A percentile compares a stretch with the other conserved stretches of the same genome.
phyloP scores from a whole-genome alignment of 768 basidiomycete genomes.

The Calvatia gigantea region DNA sequence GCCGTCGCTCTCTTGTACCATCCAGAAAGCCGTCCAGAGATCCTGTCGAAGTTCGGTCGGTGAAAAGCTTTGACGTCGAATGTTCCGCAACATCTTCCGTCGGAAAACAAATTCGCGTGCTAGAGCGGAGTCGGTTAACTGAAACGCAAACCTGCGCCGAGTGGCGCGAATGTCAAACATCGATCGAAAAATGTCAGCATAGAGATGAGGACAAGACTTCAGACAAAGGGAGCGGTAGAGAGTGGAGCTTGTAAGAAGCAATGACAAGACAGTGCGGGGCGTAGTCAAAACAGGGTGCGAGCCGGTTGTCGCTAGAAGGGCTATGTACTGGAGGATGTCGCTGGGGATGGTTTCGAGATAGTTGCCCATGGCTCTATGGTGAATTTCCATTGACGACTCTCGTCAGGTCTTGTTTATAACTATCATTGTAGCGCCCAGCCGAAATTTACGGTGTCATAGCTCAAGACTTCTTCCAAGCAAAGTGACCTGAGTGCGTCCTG shows the following conservation, averaged over 20 bases:
- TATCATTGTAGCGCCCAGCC: conserved; percentile 1
- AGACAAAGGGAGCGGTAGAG: conserved; percentile 42
- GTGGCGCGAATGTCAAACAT: conserved; percentile 42
- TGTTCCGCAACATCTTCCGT: conserved; percentile 44
- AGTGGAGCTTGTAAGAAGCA: conserved; percentile 43
- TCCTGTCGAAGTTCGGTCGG: conserved; percentile 33
- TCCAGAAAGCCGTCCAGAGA: conserved; percentile 55
- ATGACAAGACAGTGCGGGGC: conserved; percentile 36
- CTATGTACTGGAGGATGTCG: conserved; percentile 57
- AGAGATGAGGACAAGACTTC: conserved; percentile 46
- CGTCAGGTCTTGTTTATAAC: conserved; percentile 1
- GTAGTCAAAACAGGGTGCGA: conserved; percentile 28
- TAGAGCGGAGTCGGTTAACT: conserved; percentile 36
- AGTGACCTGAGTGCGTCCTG: background rate
- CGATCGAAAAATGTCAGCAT: conserved; percentile 48
- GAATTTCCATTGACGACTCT: background rate
- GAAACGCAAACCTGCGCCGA: conserved; percentile 19
- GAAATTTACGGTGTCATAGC: conserved; percentile 3
- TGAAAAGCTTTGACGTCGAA: conserved; percentile 33
- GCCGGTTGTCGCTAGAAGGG: conserved; percentile 39
- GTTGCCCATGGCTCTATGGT: conserved; percentile 34
- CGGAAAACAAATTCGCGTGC: conserved; percentile 48
- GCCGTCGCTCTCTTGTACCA: conserved; percentile 56
- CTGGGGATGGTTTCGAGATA: conserved; percentile 45
- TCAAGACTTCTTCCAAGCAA: background rate